These are phyloP conservation scores for Coemansia guatemalensis DNA, from an alignment of 192 early-diverging fungal genomes.

Conservation along the genomic window DNA sequence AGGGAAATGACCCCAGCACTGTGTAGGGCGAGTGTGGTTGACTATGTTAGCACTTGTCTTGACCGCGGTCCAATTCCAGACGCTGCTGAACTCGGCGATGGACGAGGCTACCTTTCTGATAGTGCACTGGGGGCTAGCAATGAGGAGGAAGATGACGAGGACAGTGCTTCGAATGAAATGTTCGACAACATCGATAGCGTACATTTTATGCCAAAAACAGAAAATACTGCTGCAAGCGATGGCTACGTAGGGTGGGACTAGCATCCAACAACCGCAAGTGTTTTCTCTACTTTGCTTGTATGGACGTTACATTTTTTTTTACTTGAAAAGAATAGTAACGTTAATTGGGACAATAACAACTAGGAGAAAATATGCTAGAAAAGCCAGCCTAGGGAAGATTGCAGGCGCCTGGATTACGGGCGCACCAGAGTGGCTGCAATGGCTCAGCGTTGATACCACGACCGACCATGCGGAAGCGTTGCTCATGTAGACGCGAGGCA, in stretches of 20 bases:
- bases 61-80: slow-evolving; percentile 14
- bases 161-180: background rate
- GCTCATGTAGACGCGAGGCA: slow-evolving; percentile 65
- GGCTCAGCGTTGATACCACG: slow-evolving; percentile 68
- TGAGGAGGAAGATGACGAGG: background rate
- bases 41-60: slow-evolving; percentile 29
- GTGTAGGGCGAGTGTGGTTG: slow-evolving; percentile 29
- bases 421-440: slow-evolving; percentile 75
- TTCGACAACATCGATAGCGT: slow-evolving; percentile 3
- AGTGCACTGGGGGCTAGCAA: background rate
- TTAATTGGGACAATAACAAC: background rate
- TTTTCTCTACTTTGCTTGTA: background rate
- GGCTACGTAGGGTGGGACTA: slow-evolving; percentile 8
- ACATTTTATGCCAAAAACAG: background rate
- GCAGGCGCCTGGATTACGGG: slow-evolving; percentile 58
- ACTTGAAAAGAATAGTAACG: too few relatives aligned
- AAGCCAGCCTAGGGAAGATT: slow-evolving; percentile 25
- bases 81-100: slow-evolving; percentile 6
- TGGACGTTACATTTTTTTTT: background rate
- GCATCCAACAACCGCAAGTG: background rate
- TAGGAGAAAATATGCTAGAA: background rate
- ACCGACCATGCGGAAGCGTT: slow-evolving; percentile 68
- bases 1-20: slow-evolving; percentile 34
- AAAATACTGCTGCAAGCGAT: background rate
- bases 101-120: background rate